Conservation (phyloP, 345 rosid genomes). For the Populus alba region DNA sequence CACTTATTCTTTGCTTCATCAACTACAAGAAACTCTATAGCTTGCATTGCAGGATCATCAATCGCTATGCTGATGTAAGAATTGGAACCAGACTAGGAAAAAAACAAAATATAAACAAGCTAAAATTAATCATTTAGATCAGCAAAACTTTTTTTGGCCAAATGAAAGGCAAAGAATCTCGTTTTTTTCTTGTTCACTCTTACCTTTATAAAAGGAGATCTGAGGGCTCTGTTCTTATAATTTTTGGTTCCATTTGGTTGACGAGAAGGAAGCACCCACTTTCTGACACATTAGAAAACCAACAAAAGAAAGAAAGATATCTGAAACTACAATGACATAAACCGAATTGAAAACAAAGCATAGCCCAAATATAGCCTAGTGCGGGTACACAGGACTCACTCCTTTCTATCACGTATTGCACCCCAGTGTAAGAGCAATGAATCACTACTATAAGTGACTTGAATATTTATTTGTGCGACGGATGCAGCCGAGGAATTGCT, state of each 20-base stretch:
- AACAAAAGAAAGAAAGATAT: conserved; percentile 6
- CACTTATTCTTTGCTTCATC: conserved; percentile 84
- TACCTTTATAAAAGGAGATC: conserved; percentile 85
- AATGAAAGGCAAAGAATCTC: conserved; percentile 17
- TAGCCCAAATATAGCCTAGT: not conserved
- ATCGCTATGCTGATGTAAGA: conserved; percentile 72
- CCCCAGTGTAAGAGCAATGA: conserved; percentile 95
- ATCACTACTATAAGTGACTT: conserved; percentile 52
- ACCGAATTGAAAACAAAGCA: conserved; percentile 3
- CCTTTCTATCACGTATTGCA: conserved; percentile 56
- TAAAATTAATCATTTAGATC: conserved; percentile 13
- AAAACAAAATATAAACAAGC: conserved; percentile 11
- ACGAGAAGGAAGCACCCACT: conserved; percentile 83
- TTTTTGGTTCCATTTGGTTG: conserved; percentile 73
- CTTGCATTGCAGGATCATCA: conserved; percentile 70
- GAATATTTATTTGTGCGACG: conserved; percentile 49
- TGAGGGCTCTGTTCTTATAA: conserved; percentile 86
- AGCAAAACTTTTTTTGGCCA: not conserved
- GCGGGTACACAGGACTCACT: conserved; percentile 46
- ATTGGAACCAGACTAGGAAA: conserved; percentile 56
- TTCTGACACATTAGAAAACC: conserved; percentile 42
- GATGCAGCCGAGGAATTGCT: conserved; percentile 41
- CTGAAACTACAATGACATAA: conserved; percentile 1
- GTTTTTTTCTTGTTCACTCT: conserved; percentile 21
- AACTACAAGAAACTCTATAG: conserved; percentile 84